Evolutionary conservation across 2,329 filamentous ascomycete genomes (phyloP).

Genomic region (Thelonectria discophora): DNA sequence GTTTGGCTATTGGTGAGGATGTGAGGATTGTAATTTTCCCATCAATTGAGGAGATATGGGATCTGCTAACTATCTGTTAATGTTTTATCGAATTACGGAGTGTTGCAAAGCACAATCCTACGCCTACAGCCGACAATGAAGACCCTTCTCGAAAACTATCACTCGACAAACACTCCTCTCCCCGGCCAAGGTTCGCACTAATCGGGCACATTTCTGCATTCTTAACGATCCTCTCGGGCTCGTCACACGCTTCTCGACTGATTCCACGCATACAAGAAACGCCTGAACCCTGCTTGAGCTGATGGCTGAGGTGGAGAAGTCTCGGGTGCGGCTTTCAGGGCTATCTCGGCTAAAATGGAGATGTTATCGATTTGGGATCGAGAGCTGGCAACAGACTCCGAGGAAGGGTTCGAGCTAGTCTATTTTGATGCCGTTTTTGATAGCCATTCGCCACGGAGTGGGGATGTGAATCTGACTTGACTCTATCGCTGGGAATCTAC

Average conservation of each 20-base stretch:
- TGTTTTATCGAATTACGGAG: too few relatives aligned
- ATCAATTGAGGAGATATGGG: too few relatives aligned
- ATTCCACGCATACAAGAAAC: not conserved
- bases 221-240: not conserved
- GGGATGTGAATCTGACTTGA: not conserved
- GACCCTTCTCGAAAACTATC: not conserved
- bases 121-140: too few relatives aligned
- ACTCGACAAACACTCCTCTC: too few relatives aligned
- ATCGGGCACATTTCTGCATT: not conserved
- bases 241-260: not conserved
- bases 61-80: too few relatives aligned
- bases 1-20: too few relatives aligned
- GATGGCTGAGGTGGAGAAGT: constrained; percentile 2
- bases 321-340: not conserved
- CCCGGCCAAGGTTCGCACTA: not conserved
- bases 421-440: too few relatives aligned
- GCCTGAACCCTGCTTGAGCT: not conserved
- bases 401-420: not conserved
- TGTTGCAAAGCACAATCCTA: too few relatives aligned
- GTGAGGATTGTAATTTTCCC: too few relatives aligned
- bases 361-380: not conserved
- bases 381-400: not conserved
- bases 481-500: too few relatives aligned
- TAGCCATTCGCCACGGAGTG: not conserved
- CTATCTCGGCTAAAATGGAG: not conserved